phyloP scores from a whole-genome alignment of 202 grass and related monocot genomes.

The Zizania palustris region DNA sequence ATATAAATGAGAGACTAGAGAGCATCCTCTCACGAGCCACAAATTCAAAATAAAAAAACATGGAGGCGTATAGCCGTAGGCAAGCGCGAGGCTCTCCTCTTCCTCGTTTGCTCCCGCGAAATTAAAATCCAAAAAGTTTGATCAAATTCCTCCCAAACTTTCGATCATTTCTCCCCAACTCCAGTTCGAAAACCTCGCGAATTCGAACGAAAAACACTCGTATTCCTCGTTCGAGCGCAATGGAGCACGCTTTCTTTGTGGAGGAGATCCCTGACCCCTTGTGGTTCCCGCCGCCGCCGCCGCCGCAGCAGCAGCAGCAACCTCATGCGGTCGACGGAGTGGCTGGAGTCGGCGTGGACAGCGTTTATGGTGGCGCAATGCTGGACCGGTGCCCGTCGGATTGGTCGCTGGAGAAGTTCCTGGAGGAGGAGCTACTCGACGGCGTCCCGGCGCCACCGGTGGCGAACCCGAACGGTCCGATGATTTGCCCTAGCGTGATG shows the following conservation, averaged over 20 bases:
- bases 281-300: constrained; percentile 26
- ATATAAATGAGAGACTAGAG: constrained; percentile 22
- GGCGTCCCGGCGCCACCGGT: neutral
- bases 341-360: neutral
- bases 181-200: neutral
- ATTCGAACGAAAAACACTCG: neutral
- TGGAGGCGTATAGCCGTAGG: constrained; percentile 7
- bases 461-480: neutral
- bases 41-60: neutral
- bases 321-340: neutral
- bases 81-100: neutral
- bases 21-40: too few species aligned
- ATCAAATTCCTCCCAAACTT: neutral
- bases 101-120: neutral
- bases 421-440: constrained; percentile 46
- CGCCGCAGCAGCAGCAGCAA: neutral
- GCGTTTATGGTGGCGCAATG: neutral
- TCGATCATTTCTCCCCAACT: neutral
- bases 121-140: neutral
- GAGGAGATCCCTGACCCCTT: constrained; percentile 54
- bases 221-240: neutral
- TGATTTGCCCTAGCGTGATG: neutral
- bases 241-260: constrained; percentile 49
- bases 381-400: constrained; percentile 39
- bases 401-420: constrained; percentile 60